Percentiles rank a stretch among this genome's conserved stretches.
These are phyloP conservation scores for Fusarium papillatum DNA, from an alignment of 2,329 filamentous ascomycete genomes.

Conservation along the genomic window DNA sequence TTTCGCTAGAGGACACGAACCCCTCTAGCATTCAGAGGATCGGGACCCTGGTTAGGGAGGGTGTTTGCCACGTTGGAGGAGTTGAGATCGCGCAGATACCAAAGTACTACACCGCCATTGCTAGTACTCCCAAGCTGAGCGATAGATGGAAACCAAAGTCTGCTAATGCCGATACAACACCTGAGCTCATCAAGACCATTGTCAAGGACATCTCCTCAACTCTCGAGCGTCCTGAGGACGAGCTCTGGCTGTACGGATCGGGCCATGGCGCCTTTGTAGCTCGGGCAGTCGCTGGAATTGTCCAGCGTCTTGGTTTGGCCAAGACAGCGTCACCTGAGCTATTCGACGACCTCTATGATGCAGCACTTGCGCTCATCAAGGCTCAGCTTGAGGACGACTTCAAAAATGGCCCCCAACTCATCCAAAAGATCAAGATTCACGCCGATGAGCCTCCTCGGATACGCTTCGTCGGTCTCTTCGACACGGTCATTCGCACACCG, in stretches of 20 bases:
- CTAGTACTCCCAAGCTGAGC: constrained; percentile 23
- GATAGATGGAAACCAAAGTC: constrained; percentile 26
- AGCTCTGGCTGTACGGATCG: constrained; percentile 43
- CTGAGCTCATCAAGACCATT: constrained; percentile 34
- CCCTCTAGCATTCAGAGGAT: constrained; percentile 37
- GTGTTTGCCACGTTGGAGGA: constrained; percentile 15
- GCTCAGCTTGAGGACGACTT: constrained; percentile 39
- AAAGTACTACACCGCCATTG: constrained; percentile 33
- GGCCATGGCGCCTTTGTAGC: constrained; percentile 39
- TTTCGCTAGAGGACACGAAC: constrained; percentile 27
- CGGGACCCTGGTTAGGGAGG: constrained; percentile 30
- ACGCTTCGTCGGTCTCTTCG: constrained; percentile 41
- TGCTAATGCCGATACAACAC: constrained; percentile 28
- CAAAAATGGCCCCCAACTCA: constrained; percentile 22
- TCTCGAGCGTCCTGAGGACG: constrained; percentile 35
- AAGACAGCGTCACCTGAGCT: not conserved
- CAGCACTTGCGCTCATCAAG: constrained; percentile 34
- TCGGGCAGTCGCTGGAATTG: constrained; percentile 39
- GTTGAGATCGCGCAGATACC: constrained; percentile 23
- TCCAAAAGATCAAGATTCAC: constrained; percentile 26
- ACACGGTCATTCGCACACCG: constrained; percentile 22
- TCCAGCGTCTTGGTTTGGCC: constrained; percentile 36
- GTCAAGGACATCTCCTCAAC: constrained; percentile 31
- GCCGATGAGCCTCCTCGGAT: constrained; percentile 27
- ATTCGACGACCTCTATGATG: constrained; percentile 38